These are phyloP conservation scores for Clonostachys rosea DNA, from an alignment of 2,329 filamentous ascomycete species.

Conservation along the genomic window DNA sequence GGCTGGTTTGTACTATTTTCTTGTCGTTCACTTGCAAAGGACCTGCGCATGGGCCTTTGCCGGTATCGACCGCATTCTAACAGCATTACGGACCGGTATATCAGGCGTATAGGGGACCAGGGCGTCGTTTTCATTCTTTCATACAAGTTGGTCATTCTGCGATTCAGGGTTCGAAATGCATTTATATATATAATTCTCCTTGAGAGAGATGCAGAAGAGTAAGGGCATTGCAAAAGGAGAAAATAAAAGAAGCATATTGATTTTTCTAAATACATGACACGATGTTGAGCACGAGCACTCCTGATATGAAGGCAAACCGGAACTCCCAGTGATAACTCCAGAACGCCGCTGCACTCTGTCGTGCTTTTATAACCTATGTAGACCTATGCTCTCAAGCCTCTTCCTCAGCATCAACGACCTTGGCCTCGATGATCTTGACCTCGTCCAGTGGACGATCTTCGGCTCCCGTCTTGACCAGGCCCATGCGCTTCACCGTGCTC, in stretches of 20 bases:
- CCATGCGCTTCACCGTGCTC: constrained; percentile 81
- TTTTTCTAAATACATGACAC: too few species aligned
- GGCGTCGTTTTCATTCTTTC: too few species aligned
- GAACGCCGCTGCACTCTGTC: too few species aligned
- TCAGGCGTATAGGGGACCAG: background rate
- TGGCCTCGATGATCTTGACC: constrained; percentile 73
- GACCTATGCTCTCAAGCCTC: background rate
- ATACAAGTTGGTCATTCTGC: too few species aligned
- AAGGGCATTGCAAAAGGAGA: background rate
- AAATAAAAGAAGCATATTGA: too few species aligned
- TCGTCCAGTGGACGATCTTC: constrained; percentile 81
- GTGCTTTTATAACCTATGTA: too few species aligned
- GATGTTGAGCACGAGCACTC: too few species aligned
- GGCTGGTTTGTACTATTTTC: background rate
- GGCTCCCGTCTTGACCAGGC: constrained; percentile 74
- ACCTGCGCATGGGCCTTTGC: background rate
- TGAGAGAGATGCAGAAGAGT: background rate
- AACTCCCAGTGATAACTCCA: too few species aligned
- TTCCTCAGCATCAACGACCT: constrained; percentile 44
- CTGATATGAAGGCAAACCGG: too few species aligned
- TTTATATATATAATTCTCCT: too few species aligned
- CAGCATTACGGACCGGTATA: background rate
- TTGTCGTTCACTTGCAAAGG: background rate
- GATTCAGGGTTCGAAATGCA: too few species aligned
- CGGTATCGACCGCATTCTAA: background rate